These are phyloP conservation scores for Nepenthes gracilis DNA, from an alignment of 148 eudicot genomes.

Conservation along the genomic window DNA sequence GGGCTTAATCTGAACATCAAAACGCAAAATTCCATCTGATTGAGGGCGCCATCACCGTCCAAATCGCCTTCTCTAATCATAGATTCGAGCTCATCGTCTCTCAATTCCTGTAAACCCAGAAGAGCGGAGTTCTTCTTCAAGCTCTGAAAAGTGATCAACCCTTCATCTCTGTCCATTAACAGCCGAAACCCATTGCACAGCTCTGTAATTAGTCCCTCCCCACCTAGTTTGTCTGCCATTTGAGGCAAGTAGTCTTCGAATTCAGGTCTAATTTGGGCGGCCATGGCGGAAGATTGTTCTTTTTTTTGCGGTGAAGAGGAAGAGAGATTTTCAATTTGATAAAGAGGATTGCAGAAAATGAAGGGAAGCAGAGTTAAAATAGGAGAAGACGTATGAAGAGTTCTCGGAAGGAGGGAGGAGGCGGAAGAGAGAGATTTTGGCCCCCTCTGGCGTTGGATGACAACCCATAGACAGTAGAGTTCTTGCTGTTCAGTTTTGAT, in stretches of 20 bases:
- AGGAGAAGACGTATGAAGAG: too few species aligned
- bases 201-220: slow-evolving; percentile 61
- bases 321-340: too few species aligned
- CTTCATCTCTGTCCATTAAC: slow-evolving; percentile 45
- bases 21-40: slow-evolving; percentile 80
- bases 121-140: slow-evolving; percentile 50
- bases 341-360: too few species aligned
- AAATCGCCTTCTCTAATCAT: slow-evolving; percentile 70
- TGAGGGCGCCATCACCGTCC: slow-evolving; percentile 64
- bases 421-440: too few species aligned
- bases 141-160: slow-evolving; percentile 66
- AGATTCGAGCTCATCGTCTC: slow-evolving; percentile 42
- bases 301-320: too few species aligned
- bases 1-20: slow-evolving; percentile 87
- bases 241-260: slow-evolving; percentile 57
- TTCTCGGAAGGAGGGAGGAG: too few species aligned
- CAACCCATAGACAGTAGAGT: too few species aligned
- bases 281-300: too few species aligned
- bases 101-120: slow-evolving; percentile 45
- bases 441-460: too few species aligned
- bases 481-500: too few species aligned
- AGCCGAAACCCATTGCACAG: slow-evolving; percentile 65
- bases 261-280: too few species aligned
- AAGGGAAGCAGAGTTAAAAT: too few species aligned
- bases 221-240: slow-evolving; percentile 73